phyloP scores from a whole-genome alignment of 352 stramenopile genomes.

The Globisporangium ultimum region DNA sequence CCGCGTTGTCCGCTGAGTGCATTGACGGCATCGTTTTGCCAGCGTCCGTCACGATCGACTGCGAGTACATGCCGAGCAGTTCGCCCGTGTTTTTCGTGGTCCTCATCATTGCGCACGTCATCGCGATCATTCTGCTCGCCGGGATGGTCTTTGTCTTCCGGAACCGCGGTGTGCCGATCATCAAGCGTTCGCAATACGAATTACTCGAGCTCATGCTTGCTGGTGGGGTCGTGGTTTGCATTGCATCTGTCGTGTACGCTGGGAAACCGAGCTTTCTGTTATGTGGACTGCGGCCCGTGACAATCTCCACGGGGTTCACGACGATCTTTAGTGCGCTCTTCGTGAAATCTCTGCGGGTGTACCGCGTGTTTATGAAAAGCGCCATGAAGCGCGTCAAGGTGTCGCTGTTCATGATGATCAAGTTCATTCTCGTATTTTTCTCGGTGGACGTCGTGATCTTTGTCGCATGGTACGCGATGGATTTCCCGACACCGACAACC shows the following conservation, averaged over 20 bases:
- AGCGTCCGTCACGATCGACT: conserved; percentile 17
- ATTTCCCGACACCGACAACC: conserved; percentile 19
- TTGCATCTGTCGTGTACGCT: conserved; percentile 17
- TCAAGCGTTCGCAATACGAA: conserved; percentile 40
- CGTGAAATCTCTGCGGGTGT: conserved; percentile 36
- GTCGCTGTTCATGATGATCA: conserved; percentile 24
- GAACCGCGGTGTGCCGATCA: conserved; percentile 24
- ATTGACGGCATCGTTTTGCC: conserved; percentile 22
- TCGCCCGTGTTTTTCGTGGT: conserved; percentile 13
- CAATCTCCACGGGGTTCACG: conserved; percentile 25
- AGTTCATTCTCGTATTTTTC: conserved; percentile 22
- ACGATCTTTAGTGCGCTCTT: conserved; percentile 29
- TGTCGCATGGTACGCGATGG: conserved; percentile 20
- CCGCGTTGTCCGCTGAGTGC: conserved; percentile 31
- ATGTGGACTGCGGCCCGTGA: conserved; percentile 19
- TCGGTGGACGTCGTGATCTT: conserved; percentile 26
- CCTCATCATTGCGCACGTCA: conserved; percentile 13
- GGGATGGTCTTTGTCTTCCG: conserved; percentile 23
- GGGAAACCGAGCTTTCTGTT: conserved; percentile 17
- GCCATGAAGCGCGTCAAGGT: conserved; percentile 28
- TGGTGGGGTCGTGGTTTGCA: conserved; percentile 28
- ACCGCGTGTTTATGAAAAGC: conserved; percentile 28
- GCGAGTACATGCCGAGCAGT: conserved; percentile 32
- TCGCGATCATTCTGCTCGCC: conserved; percentile 5
- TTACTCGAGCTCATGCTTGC: conserved; percentile 23